Conservation (phyloP, 441 rosid genomes). For the Populus tomentosa region DNA sequence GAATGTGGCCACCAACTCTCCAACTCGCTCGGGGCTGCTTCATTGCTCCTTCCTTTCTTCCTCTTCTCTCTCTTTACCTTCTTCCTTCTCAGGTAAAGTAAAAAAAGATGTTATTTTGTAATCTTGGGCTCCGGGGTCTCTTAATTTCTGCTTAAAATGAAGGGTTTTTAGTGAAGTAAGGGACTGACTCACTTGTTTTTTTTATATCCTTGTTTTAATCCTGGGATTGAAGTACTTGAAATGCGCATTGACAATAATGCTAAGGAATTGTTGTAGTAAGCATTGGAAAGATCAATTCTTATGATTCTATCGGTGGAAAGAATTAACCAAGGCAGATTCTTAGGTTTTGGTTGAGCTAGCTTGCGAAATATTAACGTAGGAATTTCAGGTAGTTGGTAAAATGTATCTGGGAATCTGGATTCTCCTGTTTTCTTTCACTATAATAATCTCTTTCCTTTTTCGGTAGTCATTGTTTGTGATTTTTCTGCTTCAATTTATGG, state of each 20-base stretch:
- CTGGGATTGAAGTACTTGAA: background rate
- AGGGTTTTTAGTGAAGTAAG: no score
- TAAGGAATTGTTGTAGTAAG: background rate
- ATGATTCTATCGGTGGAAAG: background rate
- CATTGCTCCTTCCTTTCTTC: constrained; percentile 58
- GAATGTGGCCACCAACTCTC: constrained; percentile 19
- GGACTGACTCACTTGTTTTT: background rate
- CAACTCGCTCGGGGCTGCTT: constrained; percentile 43
- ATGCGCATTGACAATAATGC: background rate
- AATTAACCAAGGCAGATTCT: background rate
- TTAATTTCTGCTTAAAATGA: background rate
- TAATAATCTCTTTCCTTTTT: background rate
- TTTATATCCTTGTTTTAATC: background rate
- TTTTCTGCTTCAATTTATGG: background rate
- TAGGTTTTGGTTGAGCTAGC: background rate
- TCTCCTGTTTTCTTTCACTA: background rate
- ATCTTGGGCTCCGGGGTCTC: background rate
- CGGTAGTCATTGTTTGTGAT: background rate
- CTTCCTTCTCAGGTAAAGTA: constrained; percentile 53
- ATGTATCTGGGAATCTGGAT: background rate
- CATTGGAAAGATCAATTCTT: background rate
- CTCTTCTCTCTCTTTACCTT: constrained; percentile 36
- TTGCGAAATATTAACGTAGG: background rate
- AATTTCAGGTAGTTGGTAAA: background rate
- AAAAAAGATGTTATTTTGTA: no score